phyloP scores from a whole-genome alignment of 2,329 filamentous ascomycete genomes.

The Talaromyces amestolkiae region DNA sequence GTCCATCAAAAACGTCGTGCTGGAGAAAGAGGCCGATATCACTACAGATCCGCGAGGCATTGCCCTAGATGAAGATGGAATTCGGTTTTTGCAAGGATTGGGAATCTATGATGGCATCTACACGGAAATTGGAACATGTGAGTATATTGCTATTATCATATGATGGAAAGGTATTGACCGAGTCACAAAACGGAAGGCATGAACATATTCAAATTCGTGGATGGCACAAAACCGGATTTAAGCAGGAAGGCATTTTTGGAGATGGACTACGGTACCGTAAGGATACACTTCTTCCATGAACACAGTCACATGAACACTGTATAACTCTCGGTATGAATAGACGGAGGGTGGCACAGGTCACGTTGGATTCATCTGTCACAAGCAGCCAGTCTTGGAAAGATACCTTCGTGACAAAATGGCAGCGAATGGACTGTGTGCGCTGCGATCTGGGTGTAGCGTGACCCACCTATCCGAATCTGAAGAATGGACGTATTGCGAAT shows the following conservation, averaged over 20 bases:
- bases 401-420: constrained; percentile 14
- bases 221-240: background rate
- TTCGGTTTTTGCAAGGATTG: constrained; percentile 30
- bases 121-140: constrained; percentile 30
- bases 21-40: constrained; percentile 31
- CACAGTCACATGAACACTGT: background rate
- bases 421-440: background rate
- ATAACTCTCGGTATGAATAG: constrained; percentile 14
- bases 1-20: constrained; percentile 27
- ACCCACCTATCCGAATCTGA: background rate
- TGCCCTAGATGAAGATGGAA: constrained; percentile 34
- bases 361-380: constrained; percentile 32
- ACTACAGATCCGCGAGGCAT: constrained; percentile 34
- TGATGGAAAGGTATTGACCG: no score
- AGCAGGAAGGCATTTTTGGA: constrained; percentile 7
- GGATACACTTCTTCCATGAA: background rate
- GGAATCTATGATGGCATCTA: constrained; percentile 31
- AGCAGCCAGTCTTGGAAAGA: constrained; percentile 31
- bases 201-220: constrained; percentile 21
- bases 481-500: constrained; percentile 14
- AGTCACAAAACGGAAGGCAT: constrained; percentile 6
- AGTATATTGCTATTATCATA: background rate
- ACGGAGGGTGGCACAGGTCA: constrained; percentile 31
- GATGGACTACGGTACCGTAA: constrained; percentile 13
- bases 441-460: constrained; percentile 2